These are phyloP conservation scores for Candida gigantensis DNA, from an alignment of 1,139 yeast species.

Conservation along the genomic window DNA sequence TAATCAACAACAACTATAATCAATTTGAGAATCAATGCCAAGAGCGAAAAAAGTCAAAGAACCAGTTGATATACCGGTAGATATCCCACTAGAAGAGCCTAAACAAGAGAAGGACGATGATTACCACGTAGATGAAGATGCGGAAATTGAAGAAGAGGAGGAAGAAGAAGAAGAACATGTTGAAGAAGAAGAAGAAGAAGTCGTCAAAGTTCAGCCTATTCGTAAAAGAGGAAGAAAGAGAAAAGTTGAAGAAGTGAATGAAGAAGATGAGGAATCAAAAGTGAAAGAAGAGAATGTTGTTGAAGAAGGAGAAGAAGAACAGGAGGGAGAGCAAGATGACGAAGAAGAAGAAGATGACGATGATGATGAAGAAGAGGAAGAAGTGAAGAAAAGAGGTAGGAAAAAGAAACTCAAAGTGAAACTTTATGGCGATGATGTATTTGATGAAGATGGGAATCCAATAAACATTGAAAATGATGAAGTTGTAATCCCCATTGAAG, in stretches of 20 bases:
- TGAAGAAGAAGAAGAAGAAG: slow-evolving; percentile 21
- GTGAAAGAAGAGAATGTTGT: slow-evolving; percentile 22
- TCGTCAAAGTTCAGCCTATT: slow-evolving; percentile 13
- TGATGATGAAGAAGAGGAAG: slow-evolving; percentile 21
- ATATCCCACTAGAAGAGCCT: slow-evolving; percentile 2
- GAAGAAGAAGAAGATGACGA: slow-evolving; percentile 28
- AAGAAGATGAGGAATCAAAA: slow-evolving; percentile 21
- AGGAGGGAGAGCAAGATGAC: slow-evolving; percentile 26
- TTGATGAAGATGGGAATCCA: slow-evolving; percentile 54
- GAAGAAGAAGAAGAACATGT: slow-evolving; percentile 18
- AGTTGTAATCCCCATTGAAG: slow-evolving; percentile 70
- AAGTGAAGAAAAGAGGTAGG: slow-evolving; percentile 48
- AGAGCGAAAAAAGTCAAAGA: slow-evolving; percentile 3
- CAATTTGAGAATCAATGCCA: too few species aligned
- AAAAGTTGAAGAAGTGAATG: slow-evolving; percentile 8
- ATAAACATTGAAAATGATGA: slow-evolving; percentile 73
- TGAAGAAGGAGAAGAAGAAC: slow-evolving; percentile 21
- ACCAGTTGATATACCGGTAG: slow-evolving; percentile 4
- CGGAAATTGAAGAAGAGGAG: slow-evolving; percentile 21
- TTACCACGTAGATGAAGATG: slow-evolving; percentile 20
- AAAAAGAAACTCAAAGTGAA: slow-evolving; percentile 39
- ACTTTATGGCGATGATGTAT: slow-evolving; percentile 38
- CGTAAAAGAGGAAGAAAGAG: slow-evolving; percentile 13
- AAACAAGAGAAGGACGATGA: slow-evolving; percentile 9
- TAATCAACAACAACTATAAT: too few species aligned